phyloP scores from a whole-genome alignment of 2,329 filamentous ascomycete genomes.

The Cladobotryum protrusum region DNA sequence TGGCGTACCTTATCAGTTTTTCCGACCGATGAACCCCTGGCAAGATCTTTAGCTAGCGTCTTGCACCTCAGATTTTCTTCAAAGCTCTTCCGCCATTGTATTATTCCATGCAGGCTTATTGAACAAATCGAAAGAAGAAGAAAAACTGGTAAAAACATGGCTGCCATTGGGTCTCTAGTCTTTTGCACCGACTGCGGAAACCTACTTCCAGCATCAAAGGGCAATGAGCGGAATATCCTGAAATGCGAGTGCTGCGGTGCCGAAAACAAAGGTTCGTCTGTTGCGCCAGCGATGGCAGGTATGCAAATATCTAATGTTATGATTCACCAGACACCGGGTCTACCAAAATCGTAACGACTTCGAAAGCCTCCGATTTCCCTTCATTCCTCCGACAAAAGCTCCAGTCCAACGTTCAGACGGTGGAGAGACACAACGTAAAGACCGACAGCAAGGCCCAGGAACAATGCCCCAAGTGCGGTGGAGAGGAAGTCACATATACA shows the following conservation, averaged over 20 bases:
- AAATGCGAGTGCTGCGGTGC: conserved; percentile 82
- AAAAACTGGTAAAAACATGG: conserved; percentile 50
- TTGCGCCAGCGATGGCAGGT: conserved; percentile 2
- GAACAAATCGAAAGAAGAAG: neutral
- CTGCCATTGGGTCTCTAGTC: conserved; percentile 81
- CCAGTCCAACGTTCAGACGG: conserved; percentile 73
- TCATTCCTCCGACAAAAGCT: conserved; percentile 80
- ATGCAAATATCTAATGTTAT: conserved; percentile 28
- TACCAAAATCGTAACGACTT: conserved; percentile 71
- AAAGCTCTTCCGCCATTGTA: neutral
- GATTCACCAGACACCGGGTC: conserved; percentile 58
- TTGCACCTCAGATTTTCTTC: conserved; percentile 17
- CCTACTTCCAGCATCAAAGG: conserved; percentile 73
- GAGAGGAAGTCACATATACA: conserved; percentile 76
- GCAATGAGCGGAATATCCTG: conserved; percentile 67
- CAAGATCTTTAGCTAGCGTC: conserved; percentile 8
- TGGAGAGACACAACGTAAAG: conserved; percentile 70
- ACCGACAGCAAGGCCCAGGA: conserved; percentile 63
- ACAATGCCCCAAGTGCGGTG: conserved; percentile 74
- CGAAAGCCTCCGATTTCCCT: conserved; percentile 86
- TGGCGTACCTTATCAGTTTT: conserved; percentile 23
- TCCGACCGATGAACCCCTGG: conserved; percentile 17
- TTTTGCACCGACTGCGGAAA: conserved; percentile 94
- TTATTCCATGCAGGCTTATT: neutral
- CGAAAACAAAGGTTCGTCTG: conserved; percentile 66